Evolutionary conservation across 1,139 yeast species (phyloP), one percentile per base, ranked within the genome.

Genomic region (Kodamaea fungicola): DNA sequence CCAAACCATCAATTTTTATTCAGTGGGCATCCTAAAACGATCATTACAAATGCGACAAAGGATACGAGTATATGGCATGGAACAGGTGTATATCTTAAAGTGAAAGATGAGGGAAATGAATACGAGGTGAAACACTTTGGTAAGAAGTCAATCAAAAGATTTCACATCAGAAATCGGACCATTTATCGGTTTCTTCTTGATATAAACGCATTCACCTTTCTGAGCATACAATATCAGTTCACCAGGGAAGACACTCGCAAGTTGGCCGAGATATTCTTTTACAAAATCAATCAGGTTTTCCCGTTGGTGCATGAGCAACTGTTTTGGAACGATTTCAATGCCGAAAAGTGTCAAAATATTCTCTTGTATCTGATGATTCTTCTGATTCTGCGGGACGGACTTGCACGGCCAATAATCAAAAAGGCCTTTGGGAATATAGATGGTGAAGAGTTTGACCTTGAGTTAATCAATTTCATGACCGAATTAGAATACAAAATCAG

Each of bases 401-500:
- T 55, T 38, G 60, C 67, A 1, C 54, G 51, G 30, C 61, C 66
- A 2, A 52, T 64, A 3, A 40, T 66, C 3, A 31, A 32, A 28
- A 37, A 42, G 19, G 53, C 61, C 24, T n/a, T 16, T 12, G 9
- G 34, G 3, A 26, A 12, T 3, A 31, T 30, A 19, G 28, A 25
- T 7, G 35, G 28, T 4, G 19, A 10, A 22, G 40, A 40, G 30
- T 57, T 45, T 39, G 34, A 44, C 7, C 42, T 41, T 9, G 45
- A 52, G 16, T 44, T 51, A 12, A 41, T 45, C 8, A 39, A 43
- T 31, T 60, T 61, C 35, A 43, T 55, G 33, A 46, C 55, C 8
- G 63, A 56, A n/a, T 49, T 64, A 32, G 69, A 64, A 31, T 57
- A 57, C 43, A 67, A 67, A 41, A 62, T 64, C 27, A 49, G 71